Evolutionary conservation across 768 basidiomycete genomes (phyloP).

Genomic region (Russula griseocarnosa): DNA sequence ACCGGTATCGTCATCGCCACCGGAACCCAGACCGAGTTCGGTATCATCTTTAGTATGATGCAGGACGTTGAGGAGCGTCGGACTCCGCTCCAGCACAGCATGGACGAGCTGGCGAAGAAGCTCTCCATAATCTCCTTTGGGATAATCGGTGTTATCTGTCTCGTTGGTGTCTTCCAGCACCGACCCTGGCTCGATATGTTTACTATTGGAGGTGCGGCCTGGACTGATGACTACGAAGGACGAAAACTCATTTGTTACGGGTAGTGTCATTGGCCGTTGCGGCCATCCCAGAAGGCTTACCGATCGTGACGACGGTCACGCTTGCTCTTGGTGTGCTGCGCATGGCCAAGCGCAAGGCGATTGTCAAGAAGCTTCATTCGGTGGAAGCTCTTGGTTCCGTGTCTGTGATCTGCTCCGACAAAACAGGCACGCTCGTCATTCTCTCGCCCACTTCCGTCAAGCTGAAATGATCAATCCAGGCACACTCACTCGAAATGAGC

Average conservation of each 20-base stretch:
- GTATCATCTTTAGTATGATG: conserved; percentile 97
- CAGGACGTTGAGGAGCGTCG: conserved; percentile 91
- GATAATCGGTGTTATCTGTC: conserved; percentile 89
- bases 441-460: background rate
- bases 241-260: conserved; percentile 18
- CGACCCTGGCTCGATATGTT: conserved; percentile 97
- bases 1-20: conserved; percentile 83
- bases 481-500: conserved; percentile 93
- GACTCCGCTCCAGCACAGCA: conserved; percentile 86
- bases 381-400: conserved; percentile 93
- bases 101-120: conserved; percentile 95
- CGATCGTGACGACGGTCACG: conserved; percentile 96
- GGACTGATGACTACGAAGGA: background rate
- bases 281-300: conserved; percentile 94
- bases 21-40: conserved; percentile 87
- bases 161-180: conserved; percentile 82
- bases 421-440: conserved; percentile 63
- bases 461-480: conserved; percentile 39
- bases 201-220: conserved; percentile 84
- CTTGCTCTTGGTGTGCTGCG: conserved; percentile 89
- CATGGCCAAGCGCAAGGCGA: conserved; percentile 93
- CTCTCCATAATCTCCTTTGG: conserved; percentile 87
- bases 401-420: conserved; percentile 97
- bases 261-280: conserved; percentile 96
- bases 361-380: conserved; percentile 94